Conservation (phyloP, 805 yeast genomes). For the Debaryomyces hansenii region DNA sequence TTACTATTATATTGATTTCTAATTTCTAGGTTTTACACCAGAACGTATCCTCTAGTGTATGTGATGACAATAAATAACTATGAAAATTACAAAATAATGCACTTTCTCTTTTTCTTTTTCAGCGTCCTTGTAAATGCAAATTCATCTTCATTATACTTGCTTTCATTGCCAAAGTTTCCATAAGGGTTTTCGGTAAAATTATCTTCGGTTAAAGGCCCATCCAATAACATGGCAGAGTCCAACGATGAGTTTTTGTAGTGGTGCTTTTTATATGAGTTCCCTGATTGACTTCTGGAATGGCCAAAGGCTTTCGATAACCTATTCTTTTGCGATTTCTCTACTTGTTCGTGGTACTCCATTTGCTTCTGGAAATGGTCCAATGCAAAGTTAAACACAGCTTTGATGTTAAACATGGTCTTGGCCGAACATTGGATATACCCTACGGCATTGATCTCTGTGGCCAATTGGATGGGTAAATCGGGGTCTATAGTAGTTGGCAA, state of each 20-base stretch:
- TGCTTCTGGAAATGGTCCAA: slow-evolving; percentile 43
- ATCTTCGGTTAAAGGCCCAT: slow-evolving; percentile 43
- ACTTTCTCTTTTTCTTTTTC: slow-evolving; percentile 28
- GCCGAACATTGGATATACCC: slow-evolving; percentile 83
- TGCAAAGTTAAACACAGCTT: slow-evolving; percentile 67
- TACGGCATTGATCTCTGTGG: slow-evolving; percentile 63
- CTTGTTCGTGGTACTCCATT: slow-evolving; percentile 34
- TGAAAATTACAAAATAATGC: slow-evolving; percentile 29
- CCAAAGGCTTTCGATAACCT: slow-evolving; percentile 36
- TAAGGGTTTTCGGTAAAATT: slow-evolving; percentile 35
- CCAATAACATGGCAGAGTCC: slow-evolving; percentile 35
- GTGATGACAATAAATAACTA: not conserved
- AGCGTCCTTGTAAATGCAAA: slow-evolving; percentile 39
- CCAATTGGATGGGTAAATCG: slow-evolving; percentile 52
- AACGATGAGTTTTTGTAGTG: slow-evolving; percentile 39
- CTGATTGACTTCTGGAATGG: slow-evolving; percentile 24
- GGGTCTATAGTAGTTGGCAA: slow-evolving; percentile 39
- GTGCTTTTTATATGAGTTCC: slow-evolving; percentile 26
- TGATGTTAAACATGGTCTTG: slow-evolving; percentile 62
- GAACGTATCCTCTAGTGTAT: not conserved
- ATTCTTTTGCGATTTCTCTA: slow-evolving; percentile 33
- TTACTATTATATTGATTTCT: not conserved
- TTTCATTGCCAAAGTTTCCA: slow-evolving; percentile 19
- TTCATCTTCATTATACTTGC: slow-evolving; percentile 39
- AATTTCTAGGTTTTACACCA: too few relatives aligned